Evolutionary conservation across 148 eudicot species (phyloP), one percentile per base, ranked within the genome.

Genomic region (Silene latifolia): DNA sequence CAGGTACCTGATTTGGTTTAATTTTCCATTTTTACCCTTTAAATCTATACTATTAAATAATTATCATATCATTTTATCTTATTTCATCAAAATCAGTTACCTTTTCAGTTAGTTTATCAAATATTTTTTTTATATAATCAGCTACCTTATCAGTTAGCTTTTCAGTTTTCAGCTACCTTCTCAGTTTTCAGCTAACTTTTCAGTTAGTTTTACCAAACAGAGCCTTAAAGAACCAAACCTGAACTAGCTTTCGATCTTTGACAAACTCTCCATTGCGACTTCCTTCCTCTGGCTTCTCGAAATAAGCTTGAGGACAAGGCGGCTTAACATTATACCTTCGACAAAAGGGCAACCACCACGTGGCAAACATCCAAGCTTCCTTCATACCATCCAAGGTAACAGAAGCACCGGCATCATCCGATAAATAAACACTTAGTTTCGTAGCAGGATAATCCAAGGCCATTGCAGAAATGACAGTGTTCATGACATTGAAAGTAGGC

Each of bases 401-500:
- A 24, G 81, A 67, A 70, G 85, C 79, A 29, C 85, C 86, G 4
- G 85, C 91, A 72, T 88, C 91, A 68, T 88, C 89, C 0, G 91
- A 88, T 12, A 88, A 44, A 81, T 88, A 88, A 5, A 88, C 86
- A 24, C 74, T 57, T 2, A 88, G 77, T 72, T 86, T 86, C 13
- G 83, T 67, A 23, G 77, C 58, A 24, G 91, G 89, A 46, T 88
- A 88, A 68, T 88, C 91, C 65, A 88, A 67, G 0, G 80, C 72
- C 89, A 88, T 86, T 4, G 88, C 88, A 3, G 91, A 88, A 63
- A 88, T 72, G n/a, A 88, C 89, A 35, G 91, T 88, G 78, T 86
- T 88, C 88, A 88, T 84, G 15, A 86, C 91, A 35, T 78, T 84
- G 13, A 84, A 6, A 0, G 86, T 69, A 20, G 91, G 91, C 74